phyloP scores from a whole-genome alignment of 2,329 filamentous ascomycete species.

The Mollisia scopiformis region DNA sequence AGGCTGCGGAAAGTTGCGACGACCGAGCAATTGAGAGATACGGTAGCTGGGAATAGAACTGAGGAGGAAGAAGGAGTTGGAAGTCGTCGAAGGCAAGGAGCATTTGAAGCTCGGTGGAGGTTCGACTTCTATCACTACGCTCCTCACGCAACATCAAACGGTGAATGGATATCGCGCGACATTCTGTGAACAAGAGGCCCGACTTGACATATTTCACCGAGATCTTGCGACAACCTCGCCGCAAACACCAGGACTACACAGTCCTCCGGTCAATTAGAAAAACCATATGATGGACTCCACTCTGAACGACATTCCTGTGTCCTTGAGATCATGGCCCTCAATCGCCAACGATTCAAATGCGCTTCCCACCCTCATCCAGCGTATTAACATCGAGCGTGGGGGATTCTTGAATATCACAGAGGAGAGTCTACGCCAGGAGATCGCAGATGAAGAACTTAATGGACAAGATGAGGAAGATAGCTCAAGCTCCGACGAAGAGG shows the following conservation, averaged over 20 bases:
- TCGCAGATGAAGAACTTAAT: slow-evolving; percentile 50
- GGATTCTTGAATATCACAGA: slow-evolving; percentile 83
- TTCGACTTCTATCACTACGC: not conserved
- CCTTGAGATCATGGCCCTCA: slow-evolving; percentile 65
- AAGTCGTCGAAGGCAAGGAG: not conserved
- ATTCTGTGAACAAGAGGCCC: not conserved
- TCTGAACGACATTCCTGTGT: slow-evolving; percentile 52
- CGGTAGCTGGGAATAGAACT: too few relatives aligned
- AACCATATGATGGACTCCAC: slow-evolving; percentile 35
- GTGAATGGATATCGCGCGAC: not conserved
- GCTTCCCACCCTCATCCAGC: slow-evolving; percentile 75
- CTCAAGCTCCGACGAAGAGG: slow-evolving; percentile 51
- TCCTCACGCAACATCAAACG: not conserved
- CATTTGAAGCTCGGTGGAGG: not conserved
- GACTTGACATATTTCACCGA: not conserved
- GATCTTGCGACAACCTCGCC: not conserved
- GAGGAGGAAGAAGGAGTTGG: not conserved
- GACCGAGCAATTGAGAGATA: too few relatives aligned
- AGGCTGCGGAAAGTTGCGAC: not conserved
- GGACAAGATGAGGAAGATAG: slow-evolving; percentile 47
- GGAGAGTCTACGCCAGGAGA: slow-evolving; percentile 69
- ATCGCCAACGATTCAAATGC: slow-evolving; percentile 57
- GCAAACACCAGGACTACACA: not conserved
- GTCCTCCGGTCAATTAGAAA: not conserved
- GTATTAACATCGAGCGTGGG: slow-evolving; percentile 77